Percentiles rank a stretch among this genome's conserved stretches.
phyloP scores from a whole-genome alignment of 805 yeast species.

The Scheffersomyces amazonensis region DNA sequence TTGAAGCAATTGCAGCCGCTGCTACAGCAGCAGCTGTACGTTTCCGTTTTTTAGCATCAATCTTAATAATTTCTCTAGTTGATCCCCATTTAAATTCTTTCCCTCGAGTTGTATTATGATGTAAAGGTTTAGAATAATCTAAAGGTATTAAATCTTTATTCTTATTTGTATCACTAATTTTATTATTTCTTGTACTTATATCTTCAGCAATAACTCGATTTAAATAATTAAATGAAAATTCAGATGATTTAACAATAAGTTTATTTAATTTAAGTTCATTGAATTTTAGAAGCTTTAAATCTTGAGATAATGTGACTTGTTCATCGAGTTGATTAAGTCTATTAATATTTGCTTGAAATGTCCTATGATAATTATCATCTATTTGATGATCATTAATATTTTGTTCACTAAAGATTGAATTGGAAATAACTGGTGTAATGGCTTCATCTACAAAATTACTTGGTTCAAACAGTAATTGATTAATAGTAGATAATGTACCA shows the following conservation, averaged over 20 bases:
- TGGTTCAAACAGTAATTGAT: neutral
- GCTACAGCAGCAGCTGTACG: neutral
- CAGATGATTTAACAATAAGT: constrained; percentile 15
- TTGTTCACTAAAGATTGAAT: neutral
- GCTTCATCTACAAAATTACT: neutral
- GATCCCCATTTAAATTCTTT: constrained; percentile 27
- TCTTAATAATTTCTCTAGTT: constrained; percentile 18
- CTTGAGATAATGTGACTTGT: constrained; percentile 3
- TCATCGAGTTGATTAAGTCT: constrained; percentile 7
- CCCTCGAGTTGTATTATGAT: constrained; percentile 20
- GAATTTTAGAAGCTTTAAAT: constrained; percentile 15
- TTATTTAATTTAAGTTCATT: constrained; percentile 14
- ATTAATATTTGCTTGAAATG: constrained; percentile 4
- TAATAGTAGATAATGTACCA: no score
- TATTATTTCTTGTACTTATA: constrained; percentile 21
- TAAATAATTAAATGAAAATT: constrained; percentile 27
- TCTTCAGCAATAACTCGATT: constrained; percentile 37
- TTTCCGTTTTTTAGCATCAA: constrained; percentile 7
- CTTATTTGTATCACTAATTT: constrained; percentile 14
- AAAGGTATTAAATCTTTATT: constrained; percentile 16
- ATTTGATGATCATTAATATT: neutral
- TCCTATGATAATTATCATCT: constrained; percentile 3
- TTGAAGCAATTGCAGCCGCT: neutral
- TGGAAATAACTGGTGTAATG: no score
- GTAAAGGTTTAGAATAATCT: constrained; percentile 15